Base-by-base conservation (phyloP, 139 green algal genomes). In the Tetradesmus obliquus region DNA sequence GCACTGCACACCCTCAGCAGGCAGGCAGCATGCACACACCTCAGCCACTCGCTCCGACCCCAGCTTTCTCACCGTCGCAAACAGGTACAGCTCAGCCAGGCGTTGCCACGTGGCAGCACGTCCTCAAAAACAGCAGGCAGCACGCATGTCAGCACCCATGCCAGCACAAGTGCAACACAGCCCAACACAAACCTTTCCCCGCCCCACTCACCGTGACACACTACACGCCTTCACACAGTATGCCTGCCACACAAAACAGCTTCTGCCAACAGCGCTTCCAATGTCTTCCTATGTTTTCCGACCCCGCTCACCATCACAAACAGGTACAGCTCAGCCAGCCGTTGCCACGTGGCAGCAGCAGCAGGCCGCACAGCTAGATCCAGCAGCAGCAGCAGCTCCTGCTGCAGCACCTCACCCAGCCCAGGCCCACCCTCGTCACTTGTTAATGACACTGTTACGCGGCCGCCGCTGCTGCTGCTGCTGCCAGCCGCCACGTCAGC, bases 271-370 rank as follows among this genome's bases (percentile, higher is more conserved):
- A 22, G 12, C 71, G 6, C 0, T 20, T 53, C 2, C 72, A 81
- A 20, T 5, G 1, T 79, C 0, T 79, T 0, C 19, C 22, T 1
- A 81, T 45, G 32, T 45, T 45, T 45, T 1, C 32, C 32, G 32
- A 45, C 32, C 32, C 32, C 0, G 32, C 22, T 53, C 22, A 81
- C 22, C 72, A 54, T 81, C 5, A 71, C 60, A 19, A 20, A 71
- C 5, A 19, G n/a, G 69, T 90, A 90, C 7, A 90, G 17, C 45
- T 90, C 20, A 32, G 86, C 86, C 86, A 90, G 58, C 17, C 53
- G 58, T 24, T 69, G 69, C 86, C 86, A 90, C 1, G 69, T 19
- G 17, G 6, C 22, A 12, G 55, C 74, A 55, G 55, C 79, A 2
- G 53, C 32, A 17, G 86, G 86, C 51, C 69, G 12, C 13, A 90